These are phyloP conservation scores for Phytophthora pisi DNA, from an alignment of 352 stramenopile genomes.

Conservation along the genomic window DNA sequence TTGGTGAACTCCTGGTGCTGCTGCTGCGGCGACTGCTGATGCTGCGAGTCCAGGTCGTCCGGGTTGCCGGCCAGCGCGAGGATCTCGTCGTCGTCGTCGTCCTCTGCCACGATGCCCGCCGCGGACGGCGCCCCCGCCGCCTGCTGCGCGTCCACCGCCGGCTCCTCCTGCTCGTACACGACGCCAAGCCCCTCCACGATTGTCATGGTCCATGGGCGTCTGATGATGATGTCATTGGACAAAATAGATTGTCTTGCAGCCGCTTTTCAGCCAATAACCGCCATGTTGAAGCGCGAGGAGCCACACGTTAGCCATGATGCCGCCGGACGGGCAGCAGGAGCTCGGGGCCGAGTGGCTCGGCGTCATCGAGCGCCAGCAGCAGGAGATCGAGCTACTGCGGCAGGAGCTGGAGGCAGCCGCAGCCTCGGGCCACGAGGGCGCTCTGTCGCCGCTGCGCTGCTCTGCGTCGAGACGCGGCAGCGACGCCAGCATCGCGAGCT, in stretches of 20 bases:
- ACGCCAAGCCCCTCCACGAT: constrained; percentile 73
- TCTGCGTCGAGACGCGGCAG: constrained; percentile 9
- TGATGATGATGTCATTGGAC: not conserved
- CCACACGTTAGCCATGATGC: not conserved
- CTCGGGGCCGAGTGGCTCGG: constrained; percentile 37
- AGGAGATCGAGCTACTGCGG: constrained; percentile 50
- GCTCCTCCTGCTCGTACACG: constrained; percentile 81
- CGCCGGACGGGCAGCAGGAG: constrained; percentile 3
- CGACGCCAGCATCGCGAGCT: constrained; percentile 32
- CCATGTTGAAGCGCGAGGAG: too few relatives aligned
- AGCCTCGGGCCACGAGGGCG: not conserved
- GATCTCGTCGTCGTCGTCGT: constrained; percentile 67
- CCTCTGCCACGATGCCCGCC: constrained; percentile 27
- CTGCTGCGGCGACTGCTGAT: constrained; percentile 24
- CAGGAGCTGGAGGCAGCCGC: constrained; percentile 5
- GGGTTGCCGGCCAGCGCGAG: constrained; percentile 66
- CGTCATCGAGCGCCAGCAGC: constrained; percentile 56
- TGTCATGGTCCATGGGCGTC: constrained; percentile 6
- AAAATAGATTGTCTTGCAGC: not conserved
- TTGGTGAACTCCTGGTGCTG: constrained; percentile 20
- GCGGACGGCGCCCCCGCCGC: not conserved
- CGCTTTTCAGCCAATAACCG: too few relatives aligned
- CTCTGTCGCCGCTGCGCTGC: not conserved
- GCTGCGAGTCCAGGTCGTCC: constrained; percentile 41
- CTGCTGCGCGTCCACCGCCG: constrained; percentile 35